Conservation (phyloP, 1,139 yeast species). For the Spencermartinsiella ligniputridi region DNA sequence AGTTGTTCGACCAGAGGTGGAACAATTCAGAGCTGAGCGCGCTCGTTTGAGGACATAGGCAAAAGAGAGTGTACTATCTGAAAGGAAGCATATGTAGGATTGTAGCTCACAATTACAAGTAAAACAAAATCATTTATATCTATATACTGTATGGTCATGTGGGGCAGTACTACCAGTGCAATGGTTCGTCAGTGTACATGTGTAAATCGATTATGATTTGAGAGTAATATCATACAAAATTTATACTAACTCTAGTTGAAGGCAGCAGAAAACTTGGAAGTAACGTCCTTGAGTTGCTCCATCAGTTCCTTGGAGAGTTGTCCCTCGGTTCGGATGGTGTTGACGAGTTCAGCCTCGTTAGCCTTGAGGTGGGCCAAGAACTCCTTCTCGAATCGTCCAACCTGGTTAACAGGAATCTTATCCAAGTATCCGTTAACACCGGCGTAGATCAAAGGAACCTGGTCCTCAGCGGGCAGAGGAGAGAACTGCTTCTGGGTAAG, state of each 20-base stretch:
- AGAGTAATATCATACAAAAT: neutral
- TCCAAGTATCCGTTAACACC: slow-evolving; percentile 99
- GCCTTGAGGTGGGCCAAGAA: slow-evolving; percentile 85
- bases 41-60: no score
- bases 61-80: no score
- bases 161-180: no score
- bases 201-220: no score
- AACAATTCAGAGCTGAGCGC: slow-evolving; percentile 19
- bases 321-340: slow-evolving; percentile 84
- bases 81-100: no score
- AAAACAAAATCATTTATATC: no score
- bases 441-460: slow-evolving; percentile 97
- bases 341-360: slow-evolving; percentile 78
- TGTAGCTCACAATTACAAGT: no score
- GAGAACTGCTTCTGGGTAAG: slow-evolving; percentile 96
- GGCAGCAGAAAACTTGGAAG: slow-evolving; percentile 89
- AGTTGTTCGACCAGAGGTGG: slow-evolving; percentile 39
- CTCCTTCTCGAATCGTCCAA: slow-evolving; percentile 87
- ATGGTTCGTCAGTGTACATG: no score
- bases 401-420: slow-evolving; percentile 74
- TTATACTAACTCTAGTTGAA: slow-evolving; percentile 40
- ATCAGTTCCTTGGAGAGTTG: slow-evolving; percentile 84
- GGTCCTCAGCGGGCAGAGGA: slow-evolving; percentile 98
- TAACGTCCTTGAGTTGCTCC: slow-evolving; percentile 82
- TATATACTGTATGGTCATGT: no score